Percentiles rank a stretch among this genome's conserved stretches.
These are phyloP conservation scores for Populus deltoides DNA, from an alignment of 345 rosid genomes.

Conservation along the genomic window DNA sequence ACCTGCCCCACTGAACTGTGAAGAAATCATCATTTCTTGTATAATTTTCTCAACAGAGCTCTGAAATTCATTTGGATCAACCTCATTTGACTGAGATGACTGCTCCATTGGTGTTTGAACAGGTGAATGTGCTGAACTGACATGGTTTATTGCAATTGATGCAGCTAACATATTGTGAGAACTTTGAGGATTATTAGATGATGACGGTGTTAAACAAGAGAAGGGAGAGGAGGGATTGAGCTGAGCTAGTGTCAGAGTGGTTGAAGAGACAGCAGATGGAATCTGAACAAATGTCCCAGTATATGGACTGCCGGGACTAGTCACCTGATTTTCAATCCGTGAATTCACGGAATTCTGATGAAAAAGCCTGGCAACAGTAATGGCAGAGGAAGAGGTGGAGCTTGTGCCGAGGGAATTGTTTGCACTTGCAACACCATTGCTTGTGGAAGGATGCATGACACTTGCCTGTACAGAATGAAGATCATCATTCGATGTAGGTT, in stretches of 20 bases:
- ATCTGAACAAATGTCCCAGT: conserved; percentile 72
- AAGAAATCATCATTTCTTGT: conserved; percentile 66
- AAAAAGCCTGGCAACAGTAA: conserved; percentile 71
- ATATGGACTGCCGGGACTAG: conserved; percentile 67
- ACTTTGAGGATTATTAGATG: conserved; percentile 53
- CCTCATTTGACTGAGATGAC: conserved; percentile 50
- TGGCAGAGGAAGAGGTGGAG: conserved; percentile 61
- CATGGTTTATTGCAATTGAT: conserved; percentile 42
- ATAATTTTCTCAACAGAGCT: conserved; percentile 86
- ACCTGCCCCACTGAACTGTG: conserved; percentile 51
- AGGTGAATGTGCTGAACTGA: conserved; percentile 52
- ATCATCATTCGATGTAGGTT: conserved; percentile 37
- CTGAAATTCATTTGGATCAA: conserved; percentile 56
- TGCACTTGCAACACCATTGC: conserved; percentile 48
- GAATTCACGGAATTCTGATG: conserved; percentile 87
- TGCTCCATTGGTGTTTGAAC: conserved; percentile 57
- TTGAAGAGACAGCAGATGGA: conserved; percentile 73
- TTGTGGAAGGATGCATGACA: conserved; percentile 44
- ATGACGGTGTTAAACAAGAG: conserved; percentile 67
- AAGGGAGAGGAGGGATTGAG: conserved; percentile 54
- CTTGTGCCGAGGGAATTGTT: conserved; percentile 54
- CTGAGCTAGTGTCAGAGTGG: conserved; percentile 58
- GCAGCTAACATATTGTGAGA: conserved; percentile 44
- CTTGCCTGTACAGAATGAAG: conserved; percentile 47
- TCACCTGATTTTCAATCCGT: conserved; percentile 67